Base-by-base conservation (phyloP, 176 grass and related monocot species). In the Triticum turgidum region DNA sequence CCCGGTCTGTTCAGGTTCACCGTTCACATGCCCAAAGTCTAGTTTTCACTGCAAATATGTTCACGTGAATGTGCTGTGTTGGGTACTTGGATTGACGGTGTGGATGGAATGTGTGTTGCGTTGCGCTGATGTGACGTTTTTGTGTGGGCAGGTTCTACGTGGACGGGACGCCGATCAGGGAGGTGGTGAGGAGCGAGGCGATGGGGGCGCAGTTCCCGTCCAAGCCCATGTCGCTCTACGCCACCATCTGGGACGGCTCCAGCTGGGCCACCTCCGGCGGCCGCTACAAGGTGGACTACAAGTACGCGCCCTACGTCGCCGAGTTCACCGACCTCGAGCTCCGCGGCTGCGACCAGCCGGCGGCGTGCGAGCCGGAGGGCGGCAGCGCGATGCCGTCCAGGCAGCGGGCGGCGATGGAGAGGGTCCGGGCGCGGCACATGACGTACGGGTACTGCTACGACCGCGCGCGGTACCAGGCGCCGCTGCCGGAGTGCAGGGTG, bases 231-330 rank as follows among this genome's bases (percentile, higher is more conserved):
- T 95, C 91, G 1, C 87, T 98, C 70, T 95, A 95, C 85, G 95
- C 95, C 80, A 95, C 95, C 85, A 98, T 98, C 87, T 98, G 93
- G 95, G 95, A 98, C 77, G 95, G 95, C 70, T 98, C 95, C 56
- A 90, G 77, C 61, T 98, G 95, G 95, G 95, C 95, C 70, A 98
- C 95, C 47, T 98, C 93, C 1, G 93, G 93, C 0, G 95, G 95
- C 5, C 93, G 91, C 1, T 98, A 98, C 88, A 98, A 93, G 92
- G 93, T 98, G 76, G 89, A 98, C 87, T 98, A 98, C 93, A 95
- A 92, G 91, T 95, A 93, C 83, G 95, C 91, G 51, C 95, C 93
- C 65, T 98, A 90, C 80, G 88, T 85, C n/a, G 95, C 95, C 10
- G 87, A 98, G 82, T 98, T 98, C 91, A 86, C 93, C 61, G 89